Evolutionary conservation across 768 basidiomycete species (phyloP).

Genomic region (Phanerochaete carnosa): DNA sequence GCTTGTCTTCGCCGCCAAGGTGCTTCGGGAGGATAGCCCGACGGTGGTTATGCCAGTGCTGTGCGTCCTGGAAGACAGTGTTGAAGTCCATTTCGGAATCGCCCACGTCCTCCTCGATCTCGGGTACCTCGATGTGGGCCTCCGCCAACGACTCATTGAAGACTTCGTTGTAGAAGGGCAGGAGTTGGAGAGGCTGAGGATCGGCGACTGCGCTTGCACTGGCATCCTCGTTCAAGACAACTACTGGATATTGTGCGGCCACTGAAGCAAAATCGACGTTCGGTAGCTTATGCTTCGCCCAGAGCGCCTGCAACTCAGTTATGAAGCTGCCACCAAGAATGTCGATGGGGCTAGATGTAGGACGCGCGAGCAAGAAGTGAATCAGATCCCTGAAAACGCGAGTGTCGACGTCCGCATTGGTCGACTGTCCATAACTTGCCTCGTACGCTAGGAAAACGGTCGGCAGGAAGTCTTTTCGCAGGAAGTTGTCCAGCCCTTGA

Average conservation of each 20-base stretch:
- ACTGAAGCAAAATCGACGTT: constrained; percentile 26
- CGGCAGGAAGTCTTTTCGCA: constrained; percentile 41
- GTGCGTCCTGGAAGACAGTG: constrained; percentile 44
- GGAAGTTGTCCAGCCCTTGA: constrained; percentile 25
- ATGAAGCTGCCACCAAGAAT: constrained; percentile 29
- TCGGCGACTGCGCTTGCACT: neutral
- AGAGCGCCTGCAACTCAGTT: constrained; percentile 21
- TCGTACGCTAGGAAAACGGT: constrained; percentile 32
- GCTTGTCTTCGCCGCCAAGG: constrained; percentile 43
- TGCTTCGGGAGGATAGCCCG: constrained; percentile 50
- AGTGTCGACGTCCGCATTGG: constrained; percentile 49
- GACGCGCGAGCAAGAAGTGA: constrained; percentile 29
- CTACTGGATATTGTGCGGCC: constrained; percentile 21
- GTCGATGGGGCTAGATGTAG: constrained; percentile 16
- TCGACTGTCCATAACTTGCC: constrained; percentile 15
- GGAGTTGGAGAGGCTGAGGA: constrained; percentile 18
- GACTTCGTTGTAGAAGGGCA: constrained; percentile 37
- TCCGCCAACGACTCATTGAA: constrained; percentile 39
- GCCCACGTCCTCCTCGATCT: constrained; percentile 2
- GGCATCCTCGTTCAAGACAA: neutral
- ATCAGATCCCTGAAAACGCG: constrained; percentile 47
- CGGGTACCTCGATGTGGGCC: constrained; percentile 26
- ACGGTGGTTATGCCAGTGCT: constrained; percentile 57
- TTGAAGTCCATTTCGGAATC: constrained; percentile 35
- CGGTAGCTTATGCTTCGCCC: constrained; percentile 19